Conservation (phyloP, 228 moss, liverwort and hornwort genomes). For the Sphagnum magellanicum region DNA sequence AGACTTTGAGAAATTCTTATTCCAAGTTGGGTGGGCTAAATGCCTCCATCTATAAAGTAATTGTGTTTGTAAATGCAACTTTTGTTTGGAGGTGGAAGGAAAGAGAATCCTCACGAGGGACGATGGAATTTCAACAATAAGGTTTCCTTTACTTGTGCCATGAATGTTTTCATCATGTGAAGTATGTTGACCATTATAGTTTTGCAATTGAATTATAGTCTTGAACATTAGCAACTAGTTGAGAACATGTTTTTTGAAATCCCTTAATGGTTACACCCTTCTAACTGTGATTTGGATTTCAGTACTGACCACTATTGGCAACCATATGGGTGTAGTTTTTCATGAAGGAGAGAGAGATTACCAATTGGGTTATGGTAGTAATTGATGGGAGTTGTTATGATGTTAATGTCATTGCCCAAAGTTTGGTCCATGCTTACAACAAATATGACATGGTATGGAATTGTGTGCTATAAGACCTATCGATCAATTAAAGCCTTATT, state of each 20-base stretch:
- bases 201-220: no score
- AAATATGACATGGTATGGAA: slow-evolving; percentile 57
- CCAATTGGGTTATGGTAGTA: slow-evolving; percentile 60
- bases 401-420: slow-evolving; percentile 26
- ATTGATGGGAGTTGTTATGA: slow-evolving; percentile 43
- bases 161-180: no score
- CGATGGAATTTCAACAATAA: slow-evolving; percentile 78
- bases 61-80: slow-evolving; percentile 20
- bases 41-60: no score
- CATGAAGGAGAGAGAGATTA: neutral
- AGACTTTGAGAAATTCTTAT: no score
- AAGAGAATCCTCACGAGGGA: slow-evolving; percentile 62
- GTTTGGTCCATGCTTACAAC: slow-evolving; percentile 40
- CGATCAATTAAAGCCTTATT: no score
- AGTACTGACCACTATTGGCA: no score
- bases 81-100: slow-evolving; percentile 43
- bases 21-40: no score
- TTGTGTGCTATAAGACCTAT: neutral
- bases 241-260: no score
- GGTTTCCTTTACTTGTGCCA: slow-evolving; percentile 9
- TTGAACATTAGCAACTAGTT: no score
- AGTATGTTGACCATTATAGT: no score
- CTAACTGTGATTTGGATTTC: no score
- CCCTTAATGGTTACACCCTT: no score
- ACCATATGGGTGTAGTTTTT: neutral